Evolutionary conservation across 73 alveolate species (phyloP), one percentile per base, ranked within the genome.

Genomic region (Paramecium pentaurelia): DNA sequence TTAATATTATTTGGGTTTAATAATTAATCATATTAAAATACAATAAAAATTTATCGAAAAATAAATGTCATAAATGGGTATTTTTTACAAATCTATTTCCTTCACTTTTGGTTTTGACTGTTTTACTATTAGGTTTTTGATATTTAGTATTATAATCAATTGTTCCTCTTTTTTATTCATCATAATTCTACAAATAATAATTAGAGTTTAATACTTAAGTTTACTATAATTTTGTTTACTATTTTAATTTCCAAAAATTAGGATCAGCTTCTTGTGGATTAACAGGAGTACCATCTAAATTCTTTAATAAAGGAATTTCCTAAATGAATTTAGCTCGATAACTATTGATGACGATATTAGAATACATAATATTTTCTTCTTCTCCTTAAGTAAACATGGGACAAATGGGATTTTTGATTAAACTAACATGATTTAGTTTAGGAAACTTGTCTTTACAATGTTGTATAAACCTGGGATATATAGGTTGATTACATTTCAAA

Each of bases 21-120:
- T 40, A 40, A 7, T 40, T 40, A 40, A 40, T 40, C 16, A 8
- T 7, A 8, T 7, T 8, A 40, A 40, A 7, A 6, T 40, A 40
- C 4, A 8, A 40, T 40, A 40, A 40, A 8, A 40, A 54, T 18
- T n/a, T 54, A 11, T 54, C 14, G 32, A 54, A 16, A 54, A 54
- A 54, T n/a, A 54, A 47, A 47, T 54, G 70, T 75, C 88, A 75
- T 75, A 75, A 75, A 32, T 75, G 88, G 1, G 42, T 75, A n/a
- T 75, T 75, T 40, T 75, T 75, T 2, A 75, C 88, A 37, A 75
- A 75, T 75, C 88, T 75, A 75, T 75, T 75, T 75, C 88, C 88
- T 75, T 75, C 88, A 75, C 88, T 75, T 75, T 45, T 75, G 18
- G 58, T 37, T 75, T 75, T 75, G 7, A 75, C 88, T 4, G 88